These are phyloP conservation scores for Russula olivacea DNA, from an alignment of 768 basidiomycete genomes.

Conservation along the genomic window DNA sequence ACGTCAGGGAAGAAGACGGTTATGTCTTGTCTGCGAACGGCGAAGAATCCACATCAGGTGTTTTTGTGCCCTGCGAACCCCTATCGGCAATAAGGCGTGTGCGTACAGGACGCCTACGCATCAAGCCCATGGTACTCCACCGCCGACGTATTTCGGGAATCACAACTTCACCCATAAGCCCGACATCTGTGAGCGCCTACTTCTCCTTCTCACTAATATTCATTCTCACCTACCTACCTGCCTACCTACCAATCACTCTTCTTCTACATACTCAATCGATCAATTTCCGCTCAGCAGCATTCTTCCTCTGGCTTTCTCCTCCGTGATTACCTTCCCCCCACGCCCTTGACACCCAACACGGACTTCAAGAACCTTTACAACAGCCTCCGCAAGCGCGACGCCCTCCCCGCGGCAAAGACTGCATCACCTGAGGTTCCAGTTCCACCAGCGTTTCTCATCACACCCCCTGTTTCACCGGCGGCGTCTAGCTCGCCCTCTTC, in stretches of 20 bases:
- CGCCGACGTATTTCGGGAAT: constrained; percentile 18
- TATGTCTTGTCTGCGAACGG: constrained; percentile 21
- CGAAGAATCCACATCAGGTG: constrained; percentile 10
- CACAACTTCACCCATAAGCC: constrained; percentile 2
- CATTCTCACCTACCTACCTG: too few species aligned
- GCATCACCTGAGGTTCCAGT: too few species aligned
- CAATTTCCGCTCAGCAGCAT: not conserved
- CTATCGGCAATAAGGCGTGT: constrained; percentile 5
- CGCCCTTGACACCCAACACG: constrained; percentile 15
- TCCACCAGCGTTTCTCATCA: not conserved
- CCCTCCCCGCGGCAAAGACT: not conserved
- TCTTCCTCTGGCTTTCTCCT: constrained; percentile 14
- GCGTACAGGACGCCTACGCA: constrained; percentile 12
- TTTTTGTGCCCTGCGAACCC: constrained; percentile 13
- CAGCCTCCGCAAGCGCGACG: constrained; percentile 8
- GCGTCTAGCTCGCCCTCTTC: constrained; percentile 25
- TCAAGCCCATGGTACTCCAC: constrained; percentile 1
- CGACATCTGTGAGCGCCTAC: constrained; percentile 4
- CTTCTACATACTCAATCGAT: not conserved
- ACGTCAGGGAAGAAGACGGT: constrained; percentile 25
- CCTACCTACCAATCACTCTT: not conserved
- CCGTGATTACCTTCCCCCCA: constrained; percentile 12
- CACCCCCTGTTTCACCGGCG: constrained; percentile 26
- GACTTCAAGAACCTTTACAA: constrained; percentile 22
- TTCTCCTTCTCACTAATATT: not conserved